These are phyloP conservation scores for Mallotus repandus DNA, from an alignment of 441 rosid species.

Conservation along the genomic window DNA sequence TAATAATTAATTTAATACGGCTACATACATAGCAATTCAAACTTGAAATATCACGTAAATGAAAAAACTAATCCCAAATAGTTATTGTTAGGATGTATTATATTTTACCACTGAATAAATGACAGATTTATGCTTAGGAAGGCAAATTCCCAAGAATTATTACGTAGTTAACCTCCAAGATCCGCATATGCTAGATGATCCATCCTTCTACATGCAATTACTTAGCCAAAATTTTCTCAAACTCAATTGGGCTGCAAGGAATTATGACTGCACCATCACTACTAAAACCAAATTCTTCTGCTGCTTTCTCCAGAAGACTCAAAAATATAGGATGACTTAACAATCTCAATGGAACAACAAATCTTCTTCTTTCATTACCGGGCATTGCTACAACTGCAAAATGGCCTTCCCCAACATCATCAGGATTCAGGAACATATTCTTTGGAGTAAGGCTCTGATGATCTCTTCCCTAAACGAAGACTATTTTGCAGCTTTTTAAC, in stretches of 20 bases:
- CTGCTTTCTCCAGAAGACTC: slow-evolving; percentile 57
- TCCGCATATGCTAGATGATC: no score
- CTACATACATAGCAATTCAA: no score
- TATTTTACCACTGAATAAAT: no score
- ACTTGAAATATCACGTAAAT: no score
- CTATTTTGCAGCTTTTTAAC: slow-evolving; percentile 52
- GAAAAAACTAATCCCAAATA: no score
- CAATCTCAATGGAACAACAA: slow-evolving; percentile 50
- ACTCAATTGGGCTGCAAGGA: slow-evolving; percentile 55
- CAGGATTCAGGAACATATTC: slow-evolving; percentile 62
- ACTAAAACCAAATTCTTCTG: slow-evolving; percentile 65
- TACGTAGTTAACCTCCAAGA: background rate
- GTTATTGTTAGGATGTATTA: no score
- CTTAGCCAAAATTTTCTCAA: slow-evolving; percentile 27
- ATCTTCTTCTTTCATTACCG: slow-evolving; percentile 49
- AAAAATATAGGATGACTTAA: slow-evolving; percentile 52
- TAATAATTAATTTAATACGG: no score
- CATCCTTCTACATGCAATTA: no score
- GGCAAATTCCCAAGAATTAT: no score
- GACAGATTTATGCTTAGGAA: no score
- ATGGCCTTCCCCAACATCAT: slow-evolving; percentile 43
- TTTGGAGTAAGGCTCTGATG: slow-evolving; percentile 13
- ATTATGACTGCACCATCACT: slow-evolving; percentile 57
- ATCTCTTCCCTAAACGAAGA: slow-evolving; percentile 32
- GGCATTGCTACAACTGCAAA: slow-evolving; percentile 51